These are phyloP conservation scores for Colletotrichum phormii DNA, from an alignment of 2,329 filamentous ascomycete species.

Conservation along the genomic window DNA sequence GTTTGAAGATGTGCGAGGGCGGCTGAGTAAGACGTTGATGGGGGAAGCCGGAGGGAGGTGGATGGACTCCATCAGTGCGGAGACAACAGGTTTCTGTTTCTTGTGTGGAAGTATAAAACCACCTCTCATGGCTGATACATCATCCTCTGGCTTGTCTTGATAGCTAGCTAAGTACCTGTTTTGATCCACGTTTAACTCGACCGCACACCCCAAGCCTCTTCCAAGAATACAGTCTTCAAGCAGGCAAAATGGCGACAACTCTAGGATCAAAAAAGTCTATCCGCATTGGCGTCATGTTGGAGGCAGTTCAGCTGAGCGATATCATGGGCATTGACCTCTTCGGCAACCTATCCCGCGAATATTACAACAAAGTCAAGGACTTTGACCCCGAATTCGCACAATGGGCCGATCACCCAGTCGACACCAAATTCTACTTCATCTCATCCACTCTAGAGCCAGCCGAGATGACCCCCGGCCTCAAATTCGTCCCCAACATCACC, in stretches of 20 bases:
- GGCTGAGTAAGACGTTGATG: not conserved
- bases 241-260: slow-evolving; percentile 6
- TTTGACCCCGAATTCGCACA: slow-evolving; percentile 37
- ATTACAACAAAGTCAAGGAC: slow-evolving; percentile 37
- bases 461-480: slow-evolving; percentile 46
- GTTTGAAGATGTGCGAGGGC: not conserved
- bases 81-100: not conserved
- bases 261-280: slow-evolving; percentile 39
- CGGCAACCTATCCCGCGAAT: slow-evolving; percentile 48
- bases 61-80: not conserved
- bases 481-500: slow-evolving; percentile 50
- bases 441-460: slow-evolving; percentile 47
- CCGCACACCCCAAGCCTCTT: not conserved
- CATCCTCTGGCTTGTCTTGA: not conserved
- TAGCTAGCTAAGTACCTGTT: not conserved
- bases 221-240: not conserved
- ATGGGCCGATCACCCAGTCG: slow-evolving; percentile 40
- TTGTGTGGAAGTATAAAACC: not conserved
- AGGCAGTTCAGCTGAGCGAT: slow-evolving; percentile 52
- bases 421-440: slow-evolving; percentile 53
- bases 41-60: not conserved
- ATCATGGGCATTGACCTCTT: slow-evolving; percentile 53
- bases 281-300: slow-evolving; percentile 53
- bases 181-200: not conserved
- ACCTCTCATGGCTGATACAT: not conserved